Percentiles rank a stretch among this genome's conserved stretches.
phyloP scores from a whole-genome alignment of 139 green algal genomes.

The Gonium pectorale region DNA sequence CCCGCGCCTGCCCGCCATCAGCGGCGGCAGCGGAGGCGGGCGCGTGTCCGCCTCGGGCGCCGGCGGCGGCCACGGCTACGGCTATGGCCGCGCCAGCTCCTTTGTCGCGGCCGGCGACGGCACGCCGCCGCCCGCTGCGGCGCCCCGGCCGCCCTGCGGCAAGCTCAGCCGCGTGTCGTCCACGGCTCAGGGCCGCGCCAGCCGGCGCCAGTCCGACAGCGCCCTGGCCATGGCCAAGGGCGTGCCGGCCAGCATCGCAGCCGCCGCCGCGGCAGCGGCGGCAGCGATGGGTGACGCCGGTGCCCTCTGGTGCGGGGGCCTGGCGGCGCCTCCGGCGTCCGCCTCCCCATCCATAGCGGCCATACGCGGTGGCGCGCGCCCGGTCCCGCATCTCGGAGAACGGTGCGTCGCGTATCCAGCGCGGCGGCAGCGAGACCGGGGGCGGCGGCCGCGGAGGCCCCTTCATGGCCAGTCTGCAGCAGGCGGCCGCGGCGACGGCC shows the following conservation, averaged over 20 bases:
- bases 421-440: background rate
- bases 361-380: too few species aligned
- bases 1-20: background rate
- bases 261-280: background rate
- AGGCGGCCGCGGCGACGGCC: background rate
- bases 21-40: background rate
- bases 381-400: background rate
- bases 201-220: constrained; percentile 10
- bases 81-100: too few species aligned
- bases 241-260: background rate
- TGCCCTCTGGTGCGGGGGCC: too few species aligned
- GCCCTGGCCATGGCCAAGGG: background rate
- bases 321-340: too few species aligned
- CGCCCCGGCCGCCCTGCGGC: background rate
- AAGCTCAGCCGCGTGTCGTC: background rate
- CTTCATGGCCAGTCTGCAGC: background rate
- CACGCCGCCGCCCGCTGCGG: too few species aligned
- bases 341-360: too few species aligned
- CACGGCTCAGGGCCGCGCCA: background rate
- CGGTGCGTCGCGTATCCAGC: background rate
- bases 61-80: too few species aligned
- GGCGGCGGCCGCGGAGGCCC: background rate
- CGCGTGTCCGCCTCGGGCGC: background rate
- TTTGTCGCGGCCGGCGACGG: too few species aligned
- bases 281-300: background rate